phyloP scores from a whole-genome alignment of 83 land plant genomes.

The Picea mariana region DNA sequence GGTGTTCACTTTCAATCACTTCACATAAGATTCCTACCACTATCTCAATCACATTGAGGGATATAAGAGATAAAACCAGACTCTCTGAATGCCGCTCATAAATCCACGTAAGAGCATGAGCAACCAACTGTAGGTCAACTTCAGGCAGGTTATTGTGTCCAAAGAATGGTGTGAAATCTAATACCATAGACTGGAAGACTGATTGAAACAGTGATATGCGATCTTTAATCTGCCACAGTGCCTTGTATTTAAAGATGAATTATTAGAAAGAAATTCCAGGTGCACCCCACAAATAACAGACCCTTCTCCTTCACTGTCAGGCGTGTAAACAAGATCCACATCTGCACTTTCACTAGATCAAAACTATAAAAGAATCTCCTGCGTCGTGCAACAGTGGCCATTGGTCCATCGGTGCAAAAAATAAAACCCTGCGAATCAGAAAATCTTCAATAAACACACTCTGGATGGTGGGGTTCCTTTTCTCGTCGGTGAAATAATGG shows the following conservation, averaged over 20 bases:
- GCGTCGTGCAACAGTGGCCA: too few relatives aligned
- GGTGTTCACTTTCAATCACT: constrained; percentile 43
- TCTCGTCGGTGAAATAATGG: too few relatives aligned
- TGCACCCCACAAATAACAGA: not conserved
- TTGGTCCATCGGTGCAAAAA: too few relatives aligned
- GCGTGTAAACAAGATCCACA: constrained; percentile 13
- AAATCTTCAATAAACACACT: too few relatives aligned
- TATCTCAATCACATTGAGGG: constrained; percentile 50
- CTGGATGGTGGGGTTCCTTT: too few relatives aligned
- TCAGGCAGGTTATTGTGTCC: constrained; percentile 53
- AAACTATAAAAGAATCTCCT: too few relatives aligned
- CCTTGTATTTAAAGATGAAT: constrained; percentile 21
- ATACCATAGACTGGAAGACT: constrained; percentile 49
- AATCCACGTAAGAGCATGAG: constrained; percentile 47
- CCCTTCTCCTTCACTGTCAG: constrained; percentile 50
- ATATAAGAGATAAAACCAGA: constrained; percentile 28
- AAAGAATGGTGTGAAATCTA: constrained; percentile 58
- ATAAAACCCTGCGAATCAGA: too few relatives aligned
- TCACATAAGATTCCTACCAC: constrained; percentile 53
- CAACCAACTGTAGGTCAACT: constrained; percentile 44
- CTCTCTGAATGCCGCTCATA: constrained; percentile 46
- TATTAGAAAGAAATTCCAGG: constrained; percentile 19
- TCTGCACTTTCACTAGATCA: too few relatives aligned
- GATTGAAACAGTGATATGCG: constrained; percentile 48
- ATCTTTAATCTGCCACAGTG: constrained; percentile 48